A percentile compares a stretch with the other conserved stretches of the same genome.
These are phyloP conservation scores for Jaenimonas drosophilae DNA, from an alignment of 208 protist genomes.

Conservation along the genomic window DNA sequence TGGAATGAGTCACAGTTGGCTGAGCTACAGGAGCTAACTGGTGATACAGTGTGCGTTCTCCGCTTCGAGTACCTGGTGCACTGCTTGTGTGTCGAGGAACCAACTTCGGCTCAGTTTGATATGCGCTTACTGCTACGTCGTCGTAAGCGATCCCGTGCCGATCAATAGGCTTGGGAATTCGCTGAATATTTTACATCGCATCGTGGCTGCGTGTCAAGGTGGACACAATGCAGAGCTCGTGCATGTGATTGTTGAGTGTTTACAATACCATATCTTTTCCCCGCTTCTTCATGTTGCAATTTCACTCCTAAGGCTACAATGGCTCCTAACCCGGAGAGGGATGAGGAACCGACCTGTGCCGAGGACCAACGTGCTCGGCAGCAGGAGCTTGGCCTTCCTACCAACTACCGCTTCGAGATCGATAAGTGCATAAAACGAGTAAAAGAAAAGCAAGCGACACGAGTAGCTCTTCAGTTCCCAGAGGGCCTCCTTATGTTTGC, in stretches of 20 bases:
- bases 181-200: no score
- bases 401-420: conserved; percentile 99
- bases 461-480: conserved; percentile 98
- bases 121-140: conserved; percentile 7
- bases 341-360: no score
- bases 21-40: conserved; percentile 4
- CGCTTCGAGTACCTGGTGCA: conserved; percentile 60
- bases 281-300: no score
- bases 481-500: conserved; percentile 97
- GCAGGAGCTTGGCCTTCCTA: conserved; percentile 67
- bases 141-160: conserved; percentile 7
- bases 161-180: no score
- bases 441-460: conserved; percentile 62
- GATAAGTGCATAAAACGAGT: conserved; percentile 96
- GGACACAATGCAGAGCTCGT: no score
- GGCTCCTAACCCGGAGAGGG: no score
- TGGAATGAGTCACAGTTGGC: conserved; percentile 34
- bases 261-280: no score
- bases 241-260: no score
- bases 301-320: no score
- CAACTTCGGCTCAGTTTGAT: conserved; percentile 12
- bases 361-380: conserved; percentile 5
- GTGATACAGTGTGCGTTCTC: conserved; percentile 12
- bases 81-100: conserved; percentile 28
- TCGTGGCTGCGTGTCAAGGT: no score